Conservation (phyloP, 371 early-diverging fungal genomes). For the Saksenaea vasiformis region DNA sequence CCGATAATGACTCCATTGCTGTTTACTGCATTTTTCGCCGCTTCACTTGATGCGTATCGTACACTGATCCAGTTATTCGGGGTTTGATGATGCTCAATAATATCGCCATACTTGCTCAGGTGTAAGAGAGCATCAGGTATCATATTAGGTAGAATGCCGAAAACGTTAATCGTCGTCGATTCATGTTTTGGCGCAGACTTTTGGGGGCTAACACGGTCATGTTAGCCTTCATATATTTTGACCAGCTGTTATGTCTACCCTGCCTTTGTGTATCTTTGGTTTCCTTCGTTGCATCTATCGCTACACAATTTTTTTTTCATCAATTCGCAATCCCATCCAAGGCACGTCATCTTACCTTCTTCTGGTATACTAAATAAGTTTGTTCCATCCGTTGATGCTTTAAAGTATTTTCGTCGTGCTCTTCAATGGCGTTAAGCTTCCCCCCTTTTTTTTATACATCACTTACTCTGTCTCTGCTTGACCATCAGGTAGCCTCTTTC, state of each 20-base stretch:
- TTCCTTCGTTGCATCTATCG: neutral
- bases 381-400: neutral
- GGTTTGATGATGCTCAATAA: slow-evolving; percentile 26
- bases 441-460: neutral
- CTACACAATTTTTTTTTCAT: neutral
- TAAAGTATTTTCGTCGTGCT: neutral
- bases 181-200: neutral
- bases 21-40: slow-evolving; percentile 32
- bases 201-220: neutral
- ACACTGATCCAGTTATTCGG: slow-evolving; percentile 43
- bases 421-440: neutral
- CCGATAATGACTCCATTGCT: slow-evolving; percentile 32
- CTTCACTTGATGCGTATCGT: slow-evolving; percentile 23
- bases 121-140: slow-evolving; percentile 21
- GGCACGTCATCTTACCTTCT: neutral
- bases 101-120: slow-evolving; percentile 31
- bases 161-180: slow-evolving; percentile 30
- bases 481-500: neutral
- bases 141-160: slow-evolving; percentile 36
- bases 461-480: neutral
- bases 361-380: neutral
- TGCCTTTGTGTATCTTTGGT: neutral
- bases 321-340: too few species aligned
- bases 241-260: neutral
- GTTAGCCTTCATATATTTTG: neutral